phyloP scores from a whole-genome alignment of 1,284 basidiomycete species.

The Xerocomus amazonicus region DNA sequence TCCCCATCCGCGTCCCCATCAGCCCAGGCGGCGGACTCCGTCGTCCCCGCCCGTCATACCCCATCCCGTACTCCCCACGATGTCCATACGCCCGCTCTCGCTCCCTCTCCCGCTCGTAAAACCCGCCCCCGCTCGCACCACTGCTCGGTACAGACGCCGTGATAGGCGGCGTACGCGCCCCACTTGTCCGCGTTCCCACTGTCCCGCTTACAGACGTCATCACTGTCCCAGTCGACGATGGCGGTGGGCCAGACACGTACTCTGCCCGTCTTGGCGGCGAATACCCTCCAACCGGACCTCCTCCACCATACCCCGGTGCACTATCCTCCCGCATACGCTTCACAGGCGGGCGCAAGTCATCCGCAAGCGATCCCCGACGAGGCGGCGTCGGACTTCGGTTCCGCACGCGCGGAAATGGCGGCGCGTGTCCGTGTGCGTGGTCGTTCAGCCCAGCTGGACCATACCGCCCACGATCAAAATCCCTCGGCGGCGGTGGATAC shows the following conservation, averaged over 20 bases:
- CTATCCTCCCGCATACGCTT: constrained; percentile 37
- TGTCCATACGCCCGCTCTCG: constrained; percentile 16
- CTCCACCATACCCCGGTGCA: constrained; percentile 9
- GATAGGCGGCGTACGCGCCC: constrained; percentile 18
- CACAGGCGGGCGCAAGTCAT: constrained; percentile 36
- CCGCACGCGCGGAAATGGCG: constrained; percentile 33
- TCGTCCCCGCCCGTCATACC: constrained; percentile 21
- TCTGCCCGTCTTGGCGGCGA: constrained; percentile 27
- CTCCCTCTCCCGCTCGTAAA: constrained; percentile 24
- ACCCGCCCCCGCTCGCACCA: constrained; percentile 11
- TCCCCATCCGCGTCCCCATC: constrained; percentile 16
- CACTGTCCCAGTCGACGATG: constrained; percentile 16
- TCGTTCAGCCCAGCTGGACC: constrained; percentile 14
- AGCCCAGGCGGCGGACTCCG: constrained; percentile 26
- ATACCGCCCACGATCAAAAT: constrained; percentile 30
- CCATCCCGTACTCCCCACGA: constrained; percentile 22
- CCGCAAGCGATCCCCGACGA: constrained; percentile 22
- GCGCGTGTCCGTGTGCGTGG: constrained; percentile 7
- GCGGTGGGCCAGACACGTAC: constrained; percentile 17
- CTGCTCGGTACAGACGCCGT: constrained; percentile 18
- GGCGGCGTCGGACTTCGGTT: constrained; percentile 38
- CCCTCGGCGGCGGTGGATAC: constrained; percentile 27
- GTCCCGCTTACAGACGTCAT: constrained; percentile 4
- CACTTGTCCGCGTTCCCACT: constrained; percentile 18
- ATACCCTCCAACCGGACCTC: too few species aligned